A percentile compares a stretch with the other conserved stretches of the same genome.
phyloP scores from a whole-genome alignment of 768 basidiomycete species.

The Inosperma sp. region DNA sequence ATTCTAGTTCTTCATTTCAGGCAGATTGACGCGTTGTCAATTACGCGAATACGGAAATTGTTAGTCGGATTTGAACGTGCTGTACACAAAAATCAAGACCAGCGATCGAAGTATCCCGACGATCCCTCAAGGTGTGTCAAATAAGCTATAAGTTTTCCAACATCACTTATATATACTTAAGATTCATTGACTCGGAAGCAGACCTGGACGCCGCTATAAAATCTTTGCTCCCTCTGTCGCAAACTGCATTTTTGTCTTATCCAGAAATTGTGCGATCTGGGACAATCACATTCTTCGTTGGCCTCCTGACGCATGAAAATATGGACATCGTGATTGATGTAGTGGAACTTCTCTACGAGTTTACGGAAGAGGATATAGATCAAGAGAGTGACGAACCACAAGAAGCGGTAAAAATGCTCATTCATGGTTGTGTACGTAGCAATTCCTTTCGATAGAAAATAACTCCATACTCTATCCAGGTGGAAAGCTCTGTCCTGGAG shows the following conservation, averaged over 20 bases:
- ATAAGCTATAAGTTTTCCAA: conserved; percentile 2
- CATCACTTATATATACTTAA: conserved; percentile 27
- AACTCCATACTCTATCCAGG: conserved; percentile 37
- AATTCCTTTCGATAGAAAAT: neutral
- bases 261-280: conserved; percentile 83
- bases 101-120: conserved; percentile 90
- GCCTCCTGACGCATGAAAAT: conserved; percentile 93
- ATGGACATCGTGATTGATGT: conserved; percentile 96
- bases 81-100: conserved; percentile 92
- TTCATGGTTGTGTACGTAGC: conserved; percentile 66
- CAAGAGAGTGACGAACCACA: conserved; percentile 61
- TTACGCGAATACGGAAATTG: conserved; percentile 66
- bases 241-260: conserved; percentile 78
- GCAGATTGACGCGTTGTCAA: conserved; percentile 63
- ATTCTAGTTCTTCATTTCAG: neutral
- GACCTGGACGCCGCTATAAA: conserved; percentile 89
- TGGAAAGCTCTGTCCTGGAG: conserved; percentile 80
- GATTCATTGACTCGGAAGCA: conserved; percentile 98
- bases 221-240: conserved; percentile 81
- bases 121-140: conserved; percentile 78
- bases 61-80: conserved; percentile 82
- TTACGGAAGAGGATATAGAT: conserved; percentile 94
- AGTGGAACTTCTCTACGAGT: conserved; percentile 86
- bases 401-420: conserved; percentile 67
- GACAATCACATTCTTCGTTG: conserved; percentile 63